Evolutionary conservation across 2,329 filamentous ascomycete species (phyloP), one percentile per base, ranked within the genome.

Genomic region (Trichophyton mentagrophytes): DNA sequence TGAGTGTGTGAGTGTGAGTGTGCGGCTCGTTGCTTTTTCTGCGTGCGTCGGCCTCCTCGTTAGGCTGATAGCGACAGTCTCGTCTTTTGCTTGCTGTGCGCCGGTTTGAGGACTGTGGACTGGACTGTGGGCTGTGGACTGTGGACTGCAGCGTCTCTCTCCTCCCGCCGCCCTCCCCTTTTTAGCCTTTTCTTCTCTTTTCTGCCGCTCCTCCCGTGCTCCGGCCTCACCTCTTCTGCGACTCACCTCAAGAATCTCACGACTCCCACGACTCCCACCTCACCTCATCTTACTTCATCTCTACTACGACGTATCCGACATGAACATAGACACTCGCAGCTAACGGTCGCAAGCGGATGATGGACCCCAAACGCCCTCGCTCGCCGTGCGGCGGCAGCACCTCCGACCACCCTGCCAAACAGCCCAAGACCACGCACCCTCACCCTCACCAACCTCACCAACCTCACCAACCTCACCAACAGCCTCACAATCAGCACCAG

Each of bases 401-500:
- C 61, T 69, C 66, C 61, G 69, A 70, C 61, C 68, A 68, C 62
- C 69, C 72, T 42, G 73, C 78, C 67, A 85, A 83, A 71, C 70
- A 76, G 60, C 76, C 75, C 68, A 84, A 82, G 72, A 80, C 76
- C 49, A 69, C 71, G 3, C 49, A 53, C 27, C 49, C 20, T 59
- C 78, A 82, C 57, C 76, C 76, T 64, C 73, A 64, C 59, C 78
- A 82, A 57, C 76, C 77, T 64, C 73, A 64, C 17, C n/a, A 82
- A 57, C 76, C 27, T 30, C 27, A 7, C 4, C 25, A 82, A 57
- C 76, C 27, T 30, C 27, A 30, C 25, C 25, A 27, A 4, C 25
- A 27, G 5, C 25, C 25, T 27, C 25, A 77, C 64, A 73, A 36
- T 20, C 57, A 59, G 42, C 57, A 57, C 11, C 55, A 57, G 55